These are phyloP conservation scores for Lophiostoma macrostomum DNA, from an alignment of 495 filamentous ascomycete species.

Conservation along the genomic window DNA sequence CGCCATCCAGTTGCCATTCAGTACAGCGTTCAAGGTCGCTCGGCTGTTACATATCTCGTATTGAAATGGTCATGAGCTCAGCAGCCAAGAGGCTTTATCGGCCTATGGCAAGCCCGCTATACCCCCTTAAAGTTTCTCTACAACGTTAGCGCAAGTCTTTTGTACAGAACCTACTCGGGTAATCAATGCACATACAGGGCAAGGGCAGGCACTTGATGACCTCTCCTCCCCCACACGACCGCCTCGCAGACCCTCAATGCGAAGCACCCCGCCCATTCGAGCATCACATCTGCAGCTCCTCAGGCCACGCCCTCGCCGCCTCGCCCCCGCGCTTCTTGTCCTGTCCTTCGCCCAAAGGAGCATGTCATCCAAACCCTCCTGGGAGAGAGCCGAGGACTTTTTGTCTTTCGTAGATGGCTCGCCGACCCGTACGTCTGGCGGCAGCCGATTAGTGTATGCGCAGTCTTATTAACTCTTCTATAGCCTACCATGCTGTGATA, in stretches of 20 bases:
- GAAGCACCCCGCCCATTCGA: slow-evolving; percentile 6
- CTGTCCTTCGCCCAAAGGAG: slow-evolving; percentile 4
- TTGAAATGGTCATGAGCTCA: no score
- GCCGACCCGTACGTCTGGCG: slow-evolving; percentile 71
- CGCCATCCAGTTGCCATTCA: slow-evolving; percentile 15
- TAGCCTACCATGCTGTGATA: slow-evolving; percentile 92
- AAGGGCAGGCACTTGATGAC: no score
- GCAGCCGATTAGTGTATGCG: background rate
- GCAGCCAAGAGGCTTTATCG: no score
- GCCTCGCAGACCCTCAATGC: slow-evolving; percentile 23
- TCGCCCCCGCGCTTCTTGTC: background rate
- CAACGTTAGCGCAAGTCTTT: no score
- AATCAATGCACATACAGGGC: no score
- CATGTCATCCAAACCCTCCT: slow-evolving; percentile 36
- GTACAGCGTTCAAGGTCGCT: no score
- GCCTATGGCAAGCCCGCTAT: no score
- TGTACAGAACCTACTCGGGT: no score
- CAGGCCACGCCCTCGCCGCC: slow-evolving; percentile 11
- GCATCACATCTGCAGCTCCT: slow-evolving; percentile 12
- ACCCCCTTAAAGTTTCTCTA: no score
- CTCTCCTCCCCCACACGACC: slow-evolving; percentile 8
- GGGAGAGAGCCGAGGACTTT: slow-evolving; percentile 71
- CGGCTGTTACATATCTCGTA: no score
- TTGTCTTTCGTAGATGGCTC: slow-evolving; percentile 91
- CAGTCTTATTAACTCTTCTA: slow-evolving; percentile 23